These are phyloP conservation scores for Seiridium unicorne DNA, from an alignment of 2,329 filamentous ascomycete genomes.

Conservation along the genomic window DNA sequence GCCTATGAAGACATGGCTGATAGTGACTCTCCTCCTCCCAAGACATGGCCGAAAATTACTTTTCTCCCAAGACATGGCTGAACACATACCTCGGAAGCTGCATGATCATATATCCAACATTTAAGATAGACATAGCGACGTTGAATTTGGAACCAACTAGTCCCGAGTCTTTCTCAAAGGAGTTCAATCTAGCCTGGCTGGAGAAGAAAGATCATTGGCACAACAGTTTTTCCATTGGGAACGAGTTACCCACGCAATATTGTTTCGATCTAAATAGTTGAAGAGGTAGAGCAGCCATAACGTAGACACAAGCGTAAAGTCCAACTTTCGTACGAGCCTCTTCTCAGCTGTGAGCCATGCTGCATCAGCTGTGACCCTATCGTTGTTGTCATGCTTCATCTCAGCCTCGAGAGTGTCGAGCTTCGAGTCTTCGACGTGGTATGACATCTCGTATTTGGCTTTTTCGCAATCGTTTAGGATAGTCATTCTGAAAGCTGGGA, in stretches of 20 bases:
- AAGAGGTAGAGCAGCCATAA: conserved; percentile 31
- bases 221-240: conserved; percentile 27
- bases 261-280: conserved; percentile 34
- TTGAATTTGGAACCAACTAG: conserved; percentile 31
- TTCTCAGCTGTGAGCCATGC: conserved; percentile 26
- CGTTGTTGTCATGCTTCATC: background rate
- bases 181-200: background rate
- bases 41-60: no score
- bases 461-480: background rate
- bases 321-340: conserved; percentile 33
- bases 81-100: conserved; percentile 30
- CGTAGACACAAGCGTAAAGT: conserved; percentile 33
- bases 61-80: no score
- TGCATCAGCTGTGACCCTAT: background rate
- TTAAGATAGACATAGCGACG: conserved; percentile 27
- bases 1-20: no score
- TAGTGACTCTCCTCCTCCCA: no score
- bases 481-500: no score
- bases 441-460: background rate
- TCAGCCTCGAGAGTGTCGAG: background rate
- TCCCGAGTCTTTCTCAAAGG: background rate
- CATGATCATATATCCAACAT: conserved; percentile 32
- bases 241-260: conserved; percentile 43
- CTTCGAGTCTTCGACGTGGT: background rate
- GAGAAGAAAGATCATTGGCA: conserved; percentile 16